phyloP scores from a whole-genome alignment of 371 early-diverging fungal genomes.

The Saksenaea oblongispora region DNA sequence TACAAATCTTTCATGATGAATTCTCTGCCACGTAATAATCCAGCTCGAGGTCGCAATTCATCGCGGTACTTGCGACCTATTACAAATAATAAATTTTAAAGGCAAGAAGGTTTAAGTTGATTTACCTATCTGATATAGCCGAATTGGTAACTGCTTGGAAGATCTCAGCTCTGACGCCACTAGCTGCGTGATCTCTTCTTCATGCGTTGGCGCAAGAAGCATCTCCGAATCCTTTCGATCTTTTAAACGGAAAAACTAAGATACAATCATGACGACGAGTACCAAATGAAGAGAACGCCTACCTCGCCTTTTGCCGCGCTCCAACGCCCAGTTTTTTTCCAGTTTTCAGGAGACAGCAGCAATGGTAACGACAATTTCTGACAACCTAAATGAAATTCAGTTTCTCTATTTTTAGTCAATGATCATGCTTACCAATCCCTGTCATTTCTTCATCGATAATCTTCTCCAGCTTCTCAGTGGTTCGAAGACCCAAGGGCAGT shows the following conservation, averaged over 20 bases:
- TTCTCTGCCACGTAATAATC: slow-evolving; percentile 84
- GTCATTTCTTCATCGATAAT: slow-evolving; percentile 85
- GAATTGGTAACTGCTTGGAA: slow-evolving; percentile 76
- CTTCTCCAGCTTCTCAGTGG: slow-evolving; percentile 69
- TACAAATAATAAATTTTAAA: neutral
- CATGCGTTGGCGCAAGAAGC: slow-evolving; percentile 87
- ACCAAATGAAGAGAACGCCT: neutral
- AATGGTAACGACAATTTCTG: slow-evolving; percentile 78
- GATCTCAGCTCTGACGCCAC: slow-evolving; percentile 70
- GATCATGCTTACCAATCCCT: slow-evolving; percentile 54
- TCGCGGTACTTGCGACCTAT: slow-evolving; percentile 79
- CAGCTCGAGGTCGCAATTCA: slow-evolving; percentile 82
- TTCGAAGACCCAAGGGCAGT: slow-evolving; percentile 78
- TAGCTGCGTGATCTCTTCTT: slow-evolving; percentile 86
- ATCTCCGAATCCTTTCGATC: slow-evolving; percentile 79
- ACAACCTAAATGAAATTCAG: slow-evolving; percentile 43
- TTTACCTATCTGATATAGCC: slow-evolving; percentile 85
- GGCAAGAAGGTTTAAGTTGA: neutral
- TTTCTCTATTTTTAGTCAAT: neutral
- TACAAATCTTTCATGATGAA: slow-evolving; percentile 97
- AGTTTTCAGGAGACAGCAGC: slow-evolving; percentile 65
- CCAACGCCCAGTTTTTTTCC: slow-evolving; percentile 85
- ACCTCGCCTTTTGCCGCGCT: slow-evolving; percentile 71
- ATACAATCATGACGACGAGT: neutral
- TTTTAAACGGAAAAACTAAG: slow-evolving; percentile 71